These are phyloP conservation scores for Endoconidiophora polonica DNA, from an alignment of 2,329 filamentous ascomycete species.

Conservation along the genomic window DNA sequence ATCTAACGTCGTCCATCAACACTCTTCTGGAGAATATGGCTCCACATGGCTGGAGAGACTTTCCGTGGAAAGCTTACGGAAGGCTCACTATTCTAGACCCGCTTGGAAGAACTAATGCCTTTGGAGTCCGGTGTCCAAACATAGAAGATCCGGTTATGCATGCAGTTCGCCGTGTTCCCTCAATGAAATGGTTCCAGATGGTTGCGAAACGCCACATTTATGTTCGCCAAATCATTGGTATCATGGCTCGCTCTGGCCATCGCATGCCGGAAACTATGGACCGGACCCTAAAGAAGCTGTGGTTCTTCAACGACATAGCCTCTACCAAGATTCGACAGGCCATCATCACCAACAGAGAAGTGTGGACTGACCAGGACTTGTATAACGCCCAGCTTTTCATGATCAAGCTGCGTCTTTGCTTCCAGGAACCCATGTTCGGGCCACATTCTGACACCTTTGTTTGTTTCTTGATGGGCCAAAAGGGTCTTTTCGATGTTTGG, in stretches of 20 bases:
- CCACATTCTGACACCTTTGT: constrained; percentile 33
- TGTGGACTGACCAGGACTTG: constrained; percentile 45
- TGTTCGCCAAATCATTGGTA: constrained; percentile 44
- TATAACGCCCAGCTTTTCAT: constrained; percentile 47
- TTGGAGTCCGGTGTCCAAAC: constrained; percentile 15
- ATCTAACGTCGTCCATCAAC: constrained; percentile 41
- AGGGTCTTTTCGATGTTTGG: constrained; percentile 37
- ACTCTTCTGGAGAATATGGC: constrained; percentile 36
- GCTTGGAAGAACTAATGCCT: constrained; percentile 25
- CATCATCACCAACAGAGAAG: constrained; percentile 32
- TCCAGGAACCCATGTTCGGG: constrained; percentile 45
- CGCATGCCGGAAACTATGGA: constrained; percentile 33
- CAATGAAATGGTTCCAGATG: constrained; percentile 52
- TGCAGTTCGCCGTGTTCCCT: constrained; percentile 37
- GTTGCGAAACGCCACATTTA: constrained; percentile 39
- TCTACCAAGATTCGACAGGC: constrained; percentile 37
- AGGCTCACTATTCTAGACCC: constrained; percentile 44
- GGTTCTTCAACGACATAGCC: constrained; percentile 54
- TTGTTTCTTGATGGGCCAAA: constrained; percentile 43
- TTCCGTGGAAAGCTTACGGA: constrained; percentile 43
- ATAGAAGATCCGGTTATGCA: constrained; percentile 3
- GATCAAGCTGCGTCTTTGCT: constrained; percentile 54
- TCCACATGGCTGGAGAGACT: constrained; percentile 38
- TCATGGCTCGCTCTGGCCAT: constrained; percentile 41
- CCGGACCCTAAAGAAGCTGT: constrained; percentile 44